A percentile compares a stretch with the other conserved stretches of the same genome.
These are phyloP conservation scores for Blastosporella zonata DNA, from an alignment of 1,284 basidiomycete species.

Conservation along the genomic window DNA sequence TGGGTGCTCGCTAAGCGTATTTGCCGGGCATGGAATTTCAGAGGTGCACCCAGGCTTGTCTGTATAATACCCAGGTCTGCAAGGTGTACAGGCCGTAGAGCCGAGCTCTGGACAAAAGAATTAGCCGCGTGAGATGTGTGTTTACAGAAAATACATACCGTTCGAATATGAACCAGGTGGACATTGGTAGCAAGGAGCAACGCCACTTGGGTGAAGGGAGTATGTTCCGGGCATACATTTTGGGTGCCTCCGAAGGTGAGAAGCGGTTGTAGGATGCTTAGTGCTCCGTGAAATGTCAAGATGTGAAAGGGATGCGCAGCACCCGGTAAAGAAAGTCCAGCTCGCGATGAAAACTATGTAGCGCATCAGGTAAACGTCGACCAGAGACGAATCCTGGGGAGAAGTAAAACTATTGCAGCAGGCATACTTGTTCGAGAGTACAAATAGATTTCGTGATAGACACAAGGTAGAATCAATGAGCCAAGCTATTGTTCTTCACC, in stretches of 20 bases:
- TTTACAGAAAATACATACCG: neutral
- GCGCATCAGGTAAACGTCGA: slow-evolving; percentile 1
- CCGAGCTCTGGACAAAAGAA: neutral
- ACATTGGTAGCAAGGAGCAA: slow-evolving; percentile 10
- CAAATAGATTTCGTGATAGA: neutral
- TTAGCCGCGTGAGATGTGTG: slow-evolving; percentile 6
- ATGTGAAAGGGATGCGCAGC: slow-evolving; percentile 4
- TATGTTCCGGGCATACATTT: slow-evolving; percentile 14
- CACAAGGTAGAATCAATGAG: neutral
- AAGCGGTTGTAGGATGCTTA: neutral
- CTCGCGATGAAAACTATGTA: neutral
- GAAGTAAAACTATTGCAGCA: neutral
- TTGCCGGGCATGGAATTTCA: slow-evolving; percentile 19
- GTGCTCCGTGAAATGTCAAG: neutral
- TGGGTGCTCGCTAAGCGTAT: slow-evolving; percentile 16
- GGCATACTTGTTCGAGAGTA: neutral
- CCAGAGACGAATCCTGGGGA: neutral
- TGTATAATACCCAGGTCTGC: slow-evolving; percentile 14
- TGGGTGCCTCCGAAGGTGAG: slow-evolving; percentile 11
- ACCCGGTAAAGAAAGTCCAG: slow-evolving; percentile 3
- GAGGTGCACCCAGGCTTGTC: slow-evolving; percentile 16
- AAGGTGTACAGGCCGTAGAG: neutral
- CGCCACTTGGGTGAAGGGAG: slow-evolving; percentile 6
- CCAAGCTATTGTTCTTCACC: slow-evolving; percentile 3
- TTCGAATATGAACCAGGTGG: slow-evolving; percentile 4